Evolutionary conservation across 1,284 basidiomycete genomes (phyloP), one percentile per base, ranked within the genome.

Genomic region (Cryptococcus sp.): DNA sequence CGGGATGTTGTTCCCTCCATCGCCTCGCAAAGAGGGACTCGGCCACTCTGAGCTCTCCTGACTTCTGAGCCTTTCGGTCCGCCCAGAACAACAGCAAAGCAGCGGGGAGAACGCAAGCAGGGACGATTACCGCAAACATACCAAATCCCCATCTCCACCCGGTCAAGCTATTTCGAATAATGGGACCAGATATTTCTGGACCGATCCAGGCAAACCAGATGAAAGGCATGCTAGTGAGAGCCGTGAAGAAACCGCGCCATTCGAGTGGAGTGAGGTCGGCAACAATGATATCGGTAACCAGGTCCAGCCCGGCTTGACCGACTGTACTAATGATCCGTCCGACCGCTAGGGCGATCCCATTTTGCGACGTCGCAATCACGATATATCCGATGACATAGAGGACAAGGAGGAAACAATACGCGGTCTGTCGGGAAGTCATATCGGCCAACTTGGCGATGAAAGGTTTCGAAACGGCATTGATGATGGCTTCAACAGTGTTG

Each of bases 231-330:
- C 82, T 80, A n/a, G 85, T 79, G 13, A 88, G 75, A 9, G 84
- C 85, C 2, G 81, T 79, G 21, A 85, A 80, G 16, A 88, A 77
- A 4, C 85, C 86, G 47, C 87, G 80, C 85, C 85, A 88, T 67
- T 82, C 79, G n/a, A 87, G 80, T 1, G 82, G 82, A 1, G 86
- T 87, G 49, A 86, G 82, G 65, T 90, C 87, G 13, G 85, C 46
- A 18, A 46, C 46, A 16, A 56, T 56, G 48, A 56, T 56, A 40
- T 56, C 54, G n/a, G 18, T 40, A 55, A 58, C 28, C 45, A 59
- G 43, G 61, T 55, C 54, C 16, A 56, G 32, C 25, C 66, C 68
- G 10, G 57, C 62, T 42, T 56, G 56, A n/a, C 67, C 67, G 3
- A 59, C 40, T 1, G 62, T 52, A 51, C 56, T 58, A 32, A 70